phyloP scores from a whole-genome alignment of 768 basidiomycete species.

The Hericium erinaceus region DNA sequence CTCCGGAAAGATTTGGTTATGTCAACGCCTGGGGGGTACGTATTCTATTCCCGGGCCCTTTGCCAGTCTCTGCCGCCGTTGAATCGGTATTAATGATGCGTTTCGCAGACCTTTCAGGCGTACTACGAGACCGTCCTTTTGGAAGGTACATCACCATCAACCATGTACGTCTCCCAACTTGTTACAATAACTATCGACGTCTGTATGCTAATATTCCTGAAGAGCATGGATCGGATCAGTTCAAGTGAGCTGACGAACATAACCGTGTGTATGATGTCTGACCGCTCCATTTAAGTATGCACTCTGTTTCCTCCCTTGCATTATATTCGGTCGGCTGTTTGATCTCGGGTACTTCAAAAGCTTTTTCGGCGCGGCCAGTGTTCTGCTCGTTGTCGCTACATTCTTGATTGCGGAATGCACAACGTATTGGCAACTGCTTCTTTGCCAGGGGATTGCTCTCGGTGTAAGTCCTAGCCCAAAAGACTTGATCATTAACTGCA shows the following conservation, averaged over 20 bases:
- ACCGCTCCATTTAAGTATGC: conserved; percentile 37
- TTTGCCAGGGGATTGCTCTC: conserved; percentile 61
- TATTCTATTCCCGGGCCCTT: background rate
- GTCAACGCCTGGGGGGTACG: conserved; percentile 70
- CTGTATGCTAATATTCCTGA: background rate
- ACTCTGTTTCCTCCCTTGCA: conserved; percentile 50
- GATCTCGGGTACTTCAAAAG: conserved; percentile 59
- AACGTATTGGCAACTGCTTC: conserved; percentile 67
- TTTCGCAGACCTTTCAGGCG: conserved; percentile 54
- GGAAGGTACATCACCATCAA: conserved; percentile 41
- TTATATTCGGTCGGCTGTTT: conserved; percentile 60
- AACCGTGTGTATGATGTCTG: too few species aligned
- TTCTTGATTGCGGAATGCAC: conserved; percentile 64
- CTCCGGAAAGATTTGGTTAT: conserved; percentile 44
- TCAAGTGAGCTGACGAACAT: conserved; percentile 33
- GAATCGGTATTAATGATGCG: too few species aligned
- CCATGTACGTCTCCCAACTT: conserved; percentile 35
- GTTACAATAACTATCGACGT: background rate
- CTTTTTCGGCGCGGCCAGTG: conserved; percentile 38
- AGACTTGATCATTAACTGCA: background rate
- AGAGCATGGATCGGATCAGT: conserved; percentile 79
- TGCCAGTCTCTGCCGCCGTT: background rate
- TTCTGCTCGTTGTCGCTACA: conserved; percentile 41
- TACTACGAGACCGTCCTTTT: conserved; percentile 56
- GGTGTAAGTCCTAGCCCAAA: conserved; percentile 36